Conservation (phyloP, 768 basidiomycete genomes). For the Suillus clintonianus region DNA sequence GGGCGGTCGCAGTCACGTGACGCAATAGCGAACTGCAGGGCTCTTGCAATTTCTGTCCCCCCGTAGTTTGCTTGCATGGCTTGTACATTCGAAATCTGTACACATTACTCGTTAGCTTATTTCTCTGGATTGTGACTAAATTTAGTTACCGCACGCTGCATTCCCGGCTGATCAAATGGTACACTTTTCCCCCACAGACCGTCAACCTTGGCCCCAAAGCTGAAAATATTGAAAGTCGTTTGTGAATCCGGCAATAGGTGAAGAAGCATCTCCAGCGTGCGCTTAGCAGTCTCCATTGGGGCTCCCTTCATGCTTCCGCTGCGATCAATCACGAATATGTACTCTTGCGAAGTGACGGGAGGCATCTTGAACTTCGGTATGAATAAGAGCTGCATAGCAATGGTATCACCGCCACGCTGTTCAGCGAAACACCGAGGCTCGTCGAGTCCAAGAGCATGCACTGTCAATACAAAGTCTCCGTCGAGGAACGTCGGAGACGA, state of each 20-base stretch:
- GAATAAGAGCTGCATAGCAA: slow-evolving; percentile 56
- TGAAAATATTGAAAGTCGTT: slow-evolving; percentile 58
- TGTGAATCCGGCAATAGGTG: slow-evolving; percentile 45
- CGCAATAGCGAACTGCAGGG: slow-evolving; percentile 40
- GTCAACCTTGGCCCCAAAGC: slow-evolving; percentile 41
- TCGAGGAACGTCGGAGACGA: slow-evolving; percentile 44
- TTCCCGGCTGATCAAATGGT: slow-evolving; percentile 29
- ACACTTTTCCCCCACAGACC: slow-evolving; percentile 40
- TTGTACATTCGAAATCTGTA: slow-evolving; percentile 41
- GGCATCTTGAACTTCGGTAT: slow-evolving; percentile 52
- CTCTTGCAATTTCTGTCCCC: slow-evolving; percentile 51
- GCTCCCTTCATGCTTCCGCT: slow-evolving; percentile 51
- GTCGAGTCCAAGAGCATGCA: slow-evolving; percentile 52
- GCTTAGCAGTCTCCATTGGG: slow-evolving; percentile 49
- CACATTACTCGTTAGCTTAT: slow-evolving; percentile 11
- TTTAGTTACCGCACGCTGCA: slow-evolving; percentile 39
- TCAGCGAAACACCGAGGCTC: slow-evolving; percentile 60
- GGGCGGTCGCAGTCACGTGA: slow-evolving; percentile 37
- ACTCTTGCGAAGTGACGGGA: slow-evolving; percentile 49
- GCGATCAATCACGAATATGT: slow-evolving; percentile 61
- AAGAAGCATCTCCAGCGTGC: slow-evolving; percentile 48
- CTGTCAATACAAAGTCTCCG: slow-evolving; percentile 52
- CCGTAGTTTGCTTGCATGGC: slow-evolving; percentile 44
- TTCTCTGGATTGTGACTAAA: not conserved
- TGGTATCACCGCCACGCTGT: slow-evolving; percentile 25